Evolutionary conservation across 352 stramenopile genomes (phyloP).

Genomic region (Globisporangium middletonii): DNA sequence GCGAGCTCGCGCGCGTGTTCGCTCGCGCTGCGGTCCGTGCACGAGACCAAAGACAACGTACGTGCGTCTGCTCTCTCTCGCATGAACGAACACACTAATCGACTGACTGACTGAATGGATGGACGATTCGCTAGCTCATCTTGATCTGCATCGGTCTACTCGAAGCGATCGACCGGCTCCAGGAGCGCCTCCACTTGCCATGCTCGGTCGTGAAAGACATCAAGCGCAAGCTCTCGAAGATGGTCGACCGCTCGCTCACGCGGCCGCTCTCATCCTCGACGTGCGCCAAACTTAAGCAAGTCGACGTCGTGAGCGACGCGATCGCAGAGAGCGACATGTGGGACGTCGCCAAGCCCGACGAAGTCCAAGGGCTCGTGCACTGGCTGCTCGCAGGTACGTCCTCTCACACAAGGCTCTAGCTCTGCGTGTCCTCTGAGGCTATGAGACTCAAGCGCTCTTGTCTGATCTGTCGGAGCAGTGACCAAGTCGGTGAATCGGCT

Average conservation of each 20-base stretch:
- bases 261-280: constrained; percentile 20
- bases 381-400: constrained; percentile 45
- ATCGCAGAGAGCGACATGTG: constrained; percentile 59
- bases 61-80: neutral
- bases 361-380: constrained; percentile 63
- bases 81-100: neutral
- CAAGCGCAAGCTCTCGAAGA: constrained; percentile 55
- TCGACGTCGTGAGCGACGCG: constrained; percentile 25
- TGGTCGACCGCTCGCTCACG: constrained; percentile 49
- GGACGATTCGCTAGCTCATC: constrained; percentile 36
- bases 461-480: constrained; percentile 13
- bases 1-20: constrained; percentile 41
- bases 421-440: no score
- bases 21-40: constrained; percentile 49
- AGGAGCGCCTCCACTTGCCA: constrained; percentile 63
- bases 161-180: constrained; percentile 65
- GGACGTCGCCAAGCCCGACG: constrained; percentile 43
- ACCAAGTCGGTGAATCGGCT: constrained; percentile 57
- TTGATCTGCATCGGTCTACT: constrained; percentile 73
- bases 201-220: constrained; percentile 69
- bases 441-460: no score
- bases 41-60: constrained; percentile 74
- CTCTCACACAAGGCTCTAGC: no score
- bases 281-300: constrained; percentile 17
- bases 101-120: neutral